Percentiles rank a stretch among this genome's conserved stretches.
Evolutionary conservation across 2,329 filamentous ascomycete genomes (phyloP).

Genomic region (Scytalidium sp.): DNA sequence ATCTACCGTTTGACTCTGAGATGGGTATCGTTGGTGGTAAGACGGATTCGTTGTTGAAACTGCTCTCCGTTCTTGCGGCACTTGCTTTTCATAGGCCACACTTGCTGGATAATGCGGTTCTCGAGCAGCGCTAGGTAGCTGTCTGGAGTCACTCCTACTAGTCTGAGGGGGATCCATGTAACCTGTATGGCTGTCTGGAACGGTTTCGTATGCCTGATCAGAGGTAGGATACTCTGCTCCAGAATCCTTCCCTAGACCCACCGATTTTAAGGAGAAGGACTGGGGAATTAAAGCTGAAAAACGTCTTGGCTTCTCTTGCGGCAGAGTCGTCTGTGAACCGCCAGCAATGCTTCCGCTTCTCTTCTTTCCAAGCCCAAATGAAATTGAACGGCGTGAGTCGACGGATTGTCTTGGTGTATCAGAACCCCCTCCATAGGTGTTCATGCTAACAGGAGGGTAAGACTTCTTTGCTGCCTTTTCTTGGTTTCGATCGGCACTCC

Average conservation of each 20-base stretch:
- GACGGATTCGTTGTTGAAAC: conserved; percentile 35
- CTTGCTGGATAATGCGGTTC: conserved; percentile 17
- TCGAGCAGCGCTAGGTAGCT: conserved; percentile 17
- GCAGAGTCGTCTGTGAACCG: conserved; percentile 40
- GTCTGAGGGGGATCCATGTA: conserved; percentile 19
- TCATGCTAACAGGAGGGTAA: conserved; percentile 88
- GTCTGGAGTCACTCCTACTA: conserved; percentile 13
- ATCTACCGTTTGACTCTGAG: conserved; percentile 30
- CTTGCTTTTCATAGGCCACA: conserved; percentile 22
- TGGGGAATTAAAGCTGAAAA: conserved; percentile 66
- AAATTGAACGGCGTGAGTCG: conserved; percentile 73
- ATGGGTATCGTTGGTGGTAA: conserved; percentile 40
- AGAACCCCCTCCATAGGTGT: conserved; percentile 43
- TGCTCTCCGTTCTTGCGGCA: conserved; percentile 31
- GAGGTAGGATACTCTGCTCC: conserved; percentile 16
- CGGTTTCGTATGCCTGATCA: conserved; percentile 18
- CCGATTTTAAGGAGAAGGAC: conserved; percentile 62
- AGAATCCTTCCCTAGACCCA: conserved; percentile 55
- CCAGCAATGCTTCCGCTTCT: conserved; percentile 63
- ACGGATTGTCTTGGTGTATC: conserved; percentile 55
- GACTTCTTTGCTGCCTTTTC: conserved; percentile 63
- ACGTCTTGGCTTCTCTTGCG: conserved; percentile 60
- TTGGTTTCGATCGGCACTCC: conserved; percentile 36
- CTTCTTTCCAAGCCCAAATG: conserved; percentile 67
- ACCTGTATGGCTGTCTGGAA: conserved; percentile 18